Evolutionary conservation across 129 eudicot species (phyloP).

Genomic region (Chrysanthemum seticuspe): DNA sequence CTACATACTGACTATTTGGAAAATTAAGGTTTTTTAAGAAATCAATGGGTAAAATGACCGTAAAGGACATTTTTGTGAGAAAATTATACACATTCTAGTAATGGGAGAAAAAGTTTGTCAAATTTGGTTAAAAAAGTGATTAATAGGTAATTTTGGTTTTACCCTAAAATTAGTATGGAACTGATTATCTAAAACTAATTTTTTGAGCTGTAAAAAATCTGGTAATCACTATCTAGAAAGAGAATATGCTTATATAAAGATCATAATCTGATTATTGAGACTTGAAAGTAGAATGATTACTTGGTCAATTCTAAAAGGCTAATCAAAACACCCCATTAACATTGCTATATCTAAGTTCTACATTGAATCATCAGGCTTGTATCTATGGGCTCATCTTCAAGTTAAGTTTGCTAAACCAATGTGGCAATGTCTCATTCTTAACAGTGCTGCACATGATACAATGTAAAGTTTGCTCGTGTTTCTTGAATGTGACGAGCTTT

Average conservation of each 20-base stretch:
- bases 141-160: background rate
- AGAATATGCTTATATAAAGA: no score
- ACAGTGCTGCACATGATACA: conserved; percentile 62
- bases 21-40: background rate
- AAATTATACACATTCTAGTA: background rate
- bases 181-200: background rate
- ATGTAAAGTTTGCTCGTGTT: conserved; percentile 16
- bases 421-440: conserved; percentile 7
- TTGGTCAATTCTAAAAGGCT: background rate
- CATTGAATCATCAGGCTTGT: conserved; percentile 2
- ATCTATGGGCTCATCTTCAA: conserved; percentile 3
- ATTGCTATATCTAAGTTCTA: conserved; percentile 1
- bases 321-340: background rate
- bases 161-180: background rate
- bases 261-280: background rate
- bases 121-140: no score
- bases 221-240: background rate
- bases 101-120: no score
- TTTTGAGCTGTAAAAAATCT: background rate
- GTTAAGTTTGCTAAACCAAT: conserved; percentile 13
- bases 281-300: background rate
- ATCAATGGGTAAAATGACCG: background rate
- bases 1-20: no score
- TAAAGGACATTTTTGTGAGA: background rate
- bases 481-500: conserved; percentile 5